Conservation (phyloP, 257 asterid genomes). For the Solanum pinnatisectum region DNA sequence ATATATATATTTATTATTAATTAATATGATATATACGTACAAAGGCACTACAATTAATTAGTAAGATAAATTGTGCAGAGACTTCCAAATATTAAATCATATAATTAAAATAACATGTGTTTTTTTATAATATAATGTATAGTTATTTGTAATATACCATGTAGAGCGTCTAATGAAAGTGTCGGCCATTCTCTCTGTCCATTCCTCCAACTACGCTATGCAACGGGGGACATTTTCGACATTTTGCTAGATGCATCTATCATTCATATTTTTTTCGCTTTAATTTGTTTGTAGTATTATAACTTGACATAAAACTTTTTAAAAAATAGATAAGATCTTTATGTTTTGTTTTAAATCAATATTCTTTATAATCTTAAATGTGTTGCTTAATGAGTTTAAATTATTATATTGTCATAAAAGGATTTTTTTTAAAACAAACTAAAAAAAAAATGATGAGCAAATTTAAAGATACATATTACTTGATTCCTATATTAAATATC, state of each 20-base stretch:
- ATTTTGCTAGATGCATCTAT: background rate
- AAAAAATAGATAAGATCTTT: no score
- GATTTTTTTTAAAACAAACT: background rate
- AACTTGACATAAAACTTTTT: accelerated
- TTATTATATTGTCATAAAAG: background rate
- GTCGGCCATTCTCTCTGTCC: background rate
- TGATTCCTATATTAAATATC: background rate
- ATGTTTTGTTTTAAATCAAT: no score
- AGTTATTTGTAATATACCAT: background rate
- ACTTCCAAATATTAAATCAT: background rate
- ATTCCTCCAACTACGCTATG: background rate
- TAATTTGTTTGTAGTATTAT: no score
- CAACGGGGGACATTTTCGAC: background rate
- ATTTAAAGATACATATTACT: background rate
- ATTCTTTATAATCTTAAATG: no score
- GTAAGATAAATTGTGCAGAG: no score
- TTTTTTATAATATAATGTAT: background rate
- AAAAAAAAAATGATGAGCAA: background rate
- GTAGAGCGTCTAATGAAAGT: background rate
- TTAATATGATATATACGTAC: no score
- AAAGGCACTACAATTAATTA: background rate
- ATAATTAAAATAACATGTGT: no score
- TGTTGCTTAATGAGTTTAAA: background rate
- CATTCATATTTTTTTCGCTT: accelerated
- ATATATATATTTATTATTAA: no score